Conservation (phyloP, 169 alveolate genomes). For the Blepharisma undulans region DNA sequence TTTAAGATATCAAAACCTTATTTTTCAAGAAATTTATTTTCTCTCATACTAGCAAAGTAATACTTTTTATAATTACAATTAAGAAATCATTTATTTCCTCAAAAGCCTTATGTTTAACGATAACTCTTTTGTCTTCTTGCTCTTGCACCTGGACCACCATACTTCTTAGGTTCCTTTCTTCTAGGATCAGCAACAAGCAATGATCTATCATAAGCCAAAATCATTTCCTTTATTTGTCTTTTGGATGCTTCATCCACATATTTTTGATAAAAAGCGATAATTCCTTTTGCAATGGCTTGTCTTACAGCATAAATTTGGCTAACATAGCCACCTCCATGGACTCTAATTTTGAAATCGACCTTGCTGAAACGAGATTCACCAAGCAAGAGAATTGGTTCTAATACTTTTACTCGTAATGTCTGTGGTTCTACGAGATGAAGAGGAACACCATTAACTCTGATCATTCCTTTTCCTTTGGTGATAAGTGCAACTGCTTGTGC, state of each 20-base stretch:
- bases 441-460: constrained; percentile 96
- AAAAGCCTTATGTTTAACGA: too few relatives aligned
- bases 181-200: constrained; percentile 99
- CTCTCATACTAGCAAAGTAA: too few relatives aligned
- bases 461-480: constrained; percentile 92
- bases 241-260: constrained; percentile 95
- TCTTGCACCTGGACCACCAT: constrained; percentile 99
- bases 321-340: constrained; percentile 98
- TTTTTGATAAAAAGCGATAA: constrained; percentile 97
- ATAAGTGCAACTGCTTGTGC: constrained; percentile 98
- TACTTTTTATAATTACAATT: too few relatives aligned
- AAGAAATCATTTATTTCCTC: too few relatives aligned
- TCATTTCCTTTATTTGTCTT: constrained; percentile 92
- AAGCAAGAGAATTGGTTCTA: constrained; percentile 96
- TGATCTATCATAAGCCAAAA: constrained; percentile 97
- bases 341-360: constrained; percentile 96
- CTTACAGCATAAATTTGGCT: constrained; percentile 96
- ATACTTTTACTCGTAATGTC: constrained; percentile 93
- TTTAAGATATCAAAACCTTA: too few relatives aligned
- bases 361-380: constrained; percentile 93
- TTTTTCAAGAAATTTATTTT: too few relatives aligned
- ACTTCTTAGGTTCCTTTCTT: constrained; percentile 99
- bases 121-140: constrained; percentile 98
- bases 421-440: constrained; percentile 94
- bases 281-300: constrained; percentile 98